A percentile compares a stretch with the other conserved stretches of the same genome.
Evolutionary conservation across 2,329 filamentous ascomycete species (phyloP).

Genomic region (Leptographium wingfieldii): DNA sequence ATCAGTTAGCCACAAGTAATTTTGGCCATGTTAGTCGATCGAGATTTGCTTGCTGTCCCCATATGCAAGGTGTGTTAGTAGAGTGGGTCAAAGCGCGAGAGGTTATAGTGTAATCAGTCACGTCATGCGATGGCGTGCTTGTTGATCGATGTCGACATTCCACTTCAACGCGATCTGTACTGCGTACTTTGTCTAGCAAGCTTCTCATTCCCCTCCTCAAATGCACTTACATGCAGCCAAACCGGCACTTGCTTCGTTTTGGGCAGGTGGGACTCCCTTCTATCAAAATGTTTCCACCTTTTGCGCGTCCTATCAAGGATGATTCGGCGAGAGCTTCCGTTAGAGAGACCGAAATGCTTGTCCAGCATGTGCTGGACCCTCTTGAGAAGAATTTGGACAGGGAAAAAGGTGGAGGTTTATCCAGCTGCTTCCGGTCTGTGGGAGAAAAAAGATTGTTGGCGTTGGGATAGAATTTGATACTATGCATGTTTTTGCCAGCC

Average conservation of each 20-base stretch:
- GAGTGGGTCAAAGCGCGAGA: neutral
- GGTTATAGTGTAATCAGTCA: neutral
- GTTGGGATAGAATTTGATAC: too few relatives aligned
- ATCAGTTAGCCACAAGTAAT: neutral
- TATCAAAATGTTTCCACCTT: too few relatives aligned
- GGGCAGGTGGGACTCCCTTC: neutral
- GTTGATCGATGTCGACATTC: conserved; percentile 1
- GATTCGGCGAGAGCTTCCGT: too few relatives aligned
- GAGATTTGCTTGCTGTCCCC: neutral
- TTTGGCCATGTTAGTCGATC: neutral
- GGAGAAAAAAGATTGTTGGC: too few relatives aligned
- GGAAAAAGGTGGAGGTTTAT: too few relatives aligned
- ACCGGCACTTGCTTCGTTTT: neutral
- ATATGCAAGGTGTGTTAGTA: too few relatives aligned
- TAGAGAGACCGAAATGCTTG: too few relatives aligned
- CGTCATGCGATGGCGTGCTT: conserved; percentile 3
- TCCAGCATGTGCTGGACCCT: too few relatives aligned
- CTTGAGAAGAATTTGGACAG: too few relatives aligned
- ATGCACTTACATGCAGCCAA: neutral
- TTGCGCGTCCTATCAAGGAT: too few relatives aligned
- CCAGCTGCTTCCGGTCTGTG: too few relatives aligned
- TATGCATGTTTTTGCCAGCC: too few relatives aligned
- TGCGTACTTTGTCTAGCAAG: neutral
- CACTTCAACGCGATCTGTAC: neutral
- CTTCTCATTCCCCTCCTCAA: neutral